Conservation (phyloP, 2,329 filamentous ascomycete genomes). For the Xylariales sp. region DNA sequence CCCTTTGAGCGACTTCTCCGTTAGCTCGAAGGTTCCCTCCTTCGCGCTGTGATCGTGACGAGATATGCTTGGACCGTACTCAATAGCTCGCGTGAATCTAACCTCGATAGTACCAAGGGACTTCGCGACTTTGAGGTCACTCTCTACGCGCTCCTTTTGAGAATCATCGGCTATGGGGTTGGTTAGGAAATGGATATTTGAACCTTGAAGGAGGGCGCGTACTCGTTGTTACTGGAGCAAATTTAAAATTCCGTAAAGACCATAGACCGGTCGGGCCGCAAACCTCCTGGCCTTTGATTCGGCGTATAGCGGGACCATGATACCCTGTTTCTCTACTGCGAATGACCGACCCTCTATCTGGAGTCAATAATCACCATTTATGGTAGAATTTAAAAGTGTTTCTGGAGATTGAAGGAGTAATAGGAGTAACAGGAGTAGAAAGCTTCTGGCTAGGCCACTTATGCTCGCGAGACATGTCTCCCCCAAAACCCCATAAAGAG, state of each 20-base stretch:
- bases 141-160: slow-evolving; percentile 43
- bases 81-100: slow-evolving; percentile 34
- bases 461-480: too few species aligned
- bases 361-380: too few species aligned
- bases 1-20: slow-evolving; percentile 53
- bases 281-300: slow-evolving; percentile 11
- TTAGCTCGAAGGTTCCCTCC: slow-evolving; percentile 40
- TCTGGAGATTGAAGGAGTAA: too few species aligned
- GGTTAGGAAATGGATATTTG: neutral
- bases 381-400: too few species aligned
- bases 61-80: neutral
- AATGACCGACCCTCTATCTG: slow-evolving; percentile 18
- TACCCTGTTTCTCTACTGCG: neutral
- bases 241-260: slow-evolving; percentile 42
- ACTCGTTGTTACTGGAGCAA: slow-evolving; percentile 47
- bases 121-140: slow-evolving; percentile 41
- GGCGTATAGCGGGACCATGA: neutral
- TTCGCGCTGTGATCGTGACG: neutral
- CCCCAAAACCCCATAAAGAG: too few species aligned
- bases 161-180: slow-evolving; percentile 42
- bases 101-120: slow-evolving; percentile 48
- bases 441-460: too few species aligned
- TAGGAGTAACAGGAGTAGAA: too few species aligned
- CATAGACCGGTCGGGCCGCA: slow-evolving; percentile 16
- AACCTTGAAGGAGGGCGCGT: neutral